Evolutionary conservation across 176 grass and related monocot genomes (phyloP).

Genomic region (Puya raimondii): DNA sequence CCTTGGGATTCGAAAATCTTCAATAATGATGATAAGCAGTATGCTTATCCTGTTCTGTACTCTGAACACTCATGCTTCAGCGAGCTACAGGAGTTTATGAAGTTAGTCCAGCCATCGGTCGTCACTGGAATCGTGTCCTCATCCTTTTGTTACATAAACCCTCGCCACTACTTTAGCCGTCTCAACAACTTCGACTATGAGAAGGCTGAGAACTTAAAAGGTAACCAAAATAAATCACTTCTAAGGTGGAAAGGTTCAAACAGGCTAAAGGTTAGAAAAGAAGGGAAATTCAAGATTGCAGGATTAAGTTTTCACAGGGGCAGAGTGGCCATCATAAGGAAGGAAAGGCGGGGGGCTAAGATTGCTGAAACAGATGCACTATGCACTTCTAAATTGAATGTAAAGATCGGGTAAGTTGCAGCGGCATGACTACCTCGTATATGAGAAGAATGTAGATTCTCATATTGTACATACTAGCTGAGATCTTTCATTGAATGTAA

Average conservation of each 20-base stretch:
- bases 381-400: conserved; percentile 17
- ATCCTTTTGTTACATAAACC: conserved; percentile 52
- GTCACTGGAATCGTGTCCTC: conserved; percentile 48
- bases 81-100: conserved; percentile 68
- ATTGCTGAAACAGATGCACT: conserved; percentile 41
- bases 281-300: conserved; percentile 29
- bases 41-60: conserved; percentile 64
- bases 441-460: neutral
- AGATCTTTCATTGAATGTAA: too few relatives aligned
- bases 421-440: neutral
- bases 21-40: conserved; percentile 28
- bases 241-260: conserved; percentile 8
- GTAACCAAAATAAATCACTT: conserved; percentile 15
- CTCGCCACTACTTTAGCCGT: conserved; percentile 42
- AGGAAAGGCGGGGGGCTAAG: conserved; percentile 34
- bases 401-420: neutral
- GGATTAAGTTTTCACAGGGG: conserved; percentile 29
- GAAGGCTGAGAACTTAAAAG: conserved; percentile 19
- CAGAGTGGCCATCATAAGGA: conserved; percentile 39
- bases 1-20: conserved; percentile 41
- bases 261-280: conserved; percentile 27
- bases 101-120: conserved; percentile 34
- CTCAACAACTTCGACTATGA: conserved; percentile 12
- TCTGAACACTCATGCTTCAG: conserved; percentile 71
- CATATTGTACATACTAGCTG: too few relatives aligned